Evolutionary conservation across 768 basidiomycete genomes (phyloP).

Genomic region (Suillus sp.): DNA sequence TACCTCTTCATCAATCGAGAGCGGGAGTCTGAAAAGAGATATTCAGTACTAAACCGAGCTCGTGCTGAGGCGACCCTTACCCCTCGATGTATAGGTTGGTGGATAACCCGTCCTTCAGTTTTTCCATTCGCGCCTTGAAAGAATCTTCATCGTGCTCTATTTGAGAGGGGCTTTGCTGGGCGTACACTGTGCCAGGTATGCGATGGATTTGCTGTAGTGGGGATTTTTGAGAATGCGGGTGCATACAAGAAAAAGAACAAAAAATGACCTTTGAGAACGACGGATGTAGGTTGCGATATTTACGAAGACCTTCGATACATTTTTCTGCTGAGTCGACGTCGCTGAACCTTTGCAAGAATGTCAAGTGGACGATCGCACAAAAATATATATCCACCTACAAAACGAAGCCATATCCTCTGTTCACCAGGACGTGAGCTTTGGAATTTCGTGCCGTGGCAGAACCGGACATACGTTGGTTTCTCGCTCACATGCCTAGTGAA

Average conservation of each 20-base stretch:
- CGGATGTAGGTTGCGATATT: slow-evolving; percentile 78
- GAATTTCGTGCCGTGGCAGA: slow-evolving; percentile 15
- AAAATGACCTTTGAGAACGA: slow-evolving; percentile 77
- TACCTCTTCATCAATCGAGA: slow-evolving; percentile 69
- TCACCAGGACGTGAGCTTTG: slow-evolving; percentile 18
- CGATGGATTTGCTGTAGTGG: slow-evolving; percentile 65
- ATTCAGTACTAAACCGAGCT: slow-evolving; percentile 12
- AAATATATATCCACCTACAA: slow-evolving; percentile 50
- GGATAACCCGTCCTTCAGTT: slow-evolving; percentile 61
- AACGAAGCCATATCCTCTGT: slow-evolving; percentile 78
- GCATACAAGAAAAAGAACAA: neutral
- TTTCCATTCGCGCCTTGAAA: slow-evolving; percentile 84
- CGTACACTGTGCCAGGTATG: slow-evolving; percentile 75
- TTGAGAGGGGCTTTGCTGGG: slow-evolving; percentile 35
- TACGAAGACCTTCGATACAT: slow-evolving; percentile 71
- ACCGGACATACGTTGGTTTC: slow-evolving; percentile 49
- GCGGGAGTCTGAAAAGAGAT: slow-evolving; percentile 51
- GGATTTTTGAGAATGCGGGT: slow-evolving; percentile 11
- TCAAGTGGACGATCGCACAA: slow-evolving; percentile 10
- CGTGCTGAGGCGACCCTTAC: slow-evolving; percentile 30
- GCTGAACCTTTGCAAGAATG: slow-evolving; percentile 54
- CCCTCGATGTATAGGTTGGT: slow-evolving; percentile 86
- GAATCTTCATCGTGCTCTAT: slow-evolving; percentile 39
- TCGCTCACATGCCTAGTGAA: slow-evolving; percentile 85
- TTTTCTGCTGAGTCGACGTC: slow-evolving; percentile 66